A percentile compares a stretch with the other conserved stretches of the same genome.
Conservation (phyloP, 2,329 filamentous ascomycete species). For the Myriosclerotinia curreyana region DNA sequence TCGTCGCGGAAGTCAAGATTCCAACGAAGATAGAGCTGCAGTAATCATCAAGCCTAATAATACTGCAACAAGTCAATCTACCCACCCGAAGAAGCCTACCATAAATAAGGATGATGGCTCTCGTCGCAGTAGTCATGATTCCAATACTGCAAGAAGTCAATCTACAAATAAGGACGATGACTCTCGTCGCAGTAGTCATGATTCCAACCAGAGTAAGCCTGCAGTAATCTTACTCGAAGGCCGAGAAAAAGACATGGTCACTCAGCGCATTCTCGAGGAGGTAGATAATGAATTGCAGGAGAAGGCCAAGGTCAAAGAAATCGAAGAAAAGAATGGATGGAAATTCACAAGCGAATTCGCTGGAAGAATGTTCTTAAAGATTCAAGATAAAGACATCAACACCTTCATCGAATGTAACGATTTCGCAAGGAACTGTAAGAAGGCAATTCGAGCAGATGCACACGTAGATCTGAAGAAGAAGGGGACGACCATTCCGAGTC, state of each 20-base stretch:
- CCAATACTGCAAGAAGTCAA: too few species aligned
- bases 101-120: too few species aligned
- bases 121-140: too few species aligned
- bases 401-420: not conserved
- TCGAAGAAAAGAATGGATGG: not conserved
- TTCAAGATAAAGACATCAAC: not conserved
- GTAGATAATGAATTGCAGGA: not conserved
- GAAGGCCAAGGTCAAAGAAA: not conserved
- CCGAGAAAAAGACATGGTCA: not conserved
- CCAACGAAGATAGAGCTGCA: too few species aligned
- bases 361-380: not conserved
- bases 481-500: too few species aligned
- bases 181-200: not conserved
- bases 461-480: not conserved
- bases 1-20: too few species aligned
- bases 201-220: not conserved
- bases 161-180: too few species aligned
- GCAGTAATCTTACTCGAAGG: not conserved
- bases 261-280: not conserved
- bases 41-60: too few species aligned
- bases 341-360: not conserved
- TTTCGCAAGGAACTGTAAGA: not conserved
- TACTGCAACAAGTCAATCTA: too few species aligned
- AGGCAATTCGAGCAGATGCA: not conserved
- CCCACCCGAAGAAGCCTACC: too few species aligned